These are phyloP conservation scores for Lunasporangiospora selenospora DNA, from an alignment of 192 early-diverging fungal species.

Conservation along the genomic window DNA sequence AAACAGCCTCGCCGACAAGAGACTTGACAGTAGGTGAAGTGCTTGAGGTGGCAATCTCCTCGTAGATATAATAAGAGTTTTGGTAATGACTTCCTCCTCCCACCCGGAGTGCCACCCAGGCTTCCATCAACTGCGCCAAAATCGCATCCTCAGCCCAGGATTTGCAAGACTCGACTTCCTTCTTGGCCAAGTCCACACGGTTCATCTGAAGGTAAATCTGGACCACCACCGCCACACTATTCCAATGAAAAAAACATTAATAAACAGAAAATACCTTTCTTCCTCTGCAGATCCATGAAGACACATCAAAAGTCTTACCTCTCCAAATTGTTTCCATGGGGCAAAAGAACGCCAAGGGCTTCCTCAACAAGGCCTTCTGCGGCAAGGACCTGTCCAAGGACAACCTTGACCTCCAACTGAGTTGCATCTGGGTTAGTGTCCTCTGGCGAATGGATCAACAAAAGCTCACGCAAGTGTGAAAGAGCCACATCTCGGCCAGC, in stretches of 20 bases:
- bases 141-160: slow-evolving; percentile 96
- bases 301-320: slow-evolving; percentile 59
- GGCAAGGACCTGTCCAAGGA: slow-evolving; percentile 70
- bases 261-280: slow-evolving; percentile 2
- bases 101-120: slow-evolving; percentile 78
- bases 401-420: slow-evolving; percentile 59
- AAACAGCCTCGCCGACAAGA: slow-evolving; percentile 81
- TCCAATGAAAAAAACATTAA: neutral
- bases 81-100: slow-evolving; percentile 83
- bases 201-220: slow-evolving; percentile 82
- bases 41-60: slow-evolving; percentile 88
- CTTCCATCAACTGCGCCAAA: slow-evolving; percentile 91
- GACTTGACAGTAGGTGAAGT: slow-evolving; percentile 76
- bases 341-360: slow-evolving; percentile 72
- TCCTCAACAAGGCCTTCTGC: slow-evolving; percentile 69
- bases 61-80: slow-evolving; percentile 93
- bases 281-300: neutral
- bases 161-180: slow-evolving; percentile 77
- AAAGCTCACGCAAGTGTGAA: slow-evolving; percentile 50
- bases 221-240: slow-evolving; percentile 76
- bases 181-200: slow-evolving; percentile 85
- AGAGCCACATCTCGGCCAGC: slow-evolving; percentile 53
- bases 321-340: slow-evolving; percentile 79
- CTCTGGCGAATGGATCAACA: slow-evolving; percentile 61
- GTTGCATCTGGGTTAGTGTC: slow-evolving; percentile 46